phyloP scores from a whole-genome alignment of 2,329 filamentous ascomycete species.

The Neodidymelliopsis sp. region DNA sequence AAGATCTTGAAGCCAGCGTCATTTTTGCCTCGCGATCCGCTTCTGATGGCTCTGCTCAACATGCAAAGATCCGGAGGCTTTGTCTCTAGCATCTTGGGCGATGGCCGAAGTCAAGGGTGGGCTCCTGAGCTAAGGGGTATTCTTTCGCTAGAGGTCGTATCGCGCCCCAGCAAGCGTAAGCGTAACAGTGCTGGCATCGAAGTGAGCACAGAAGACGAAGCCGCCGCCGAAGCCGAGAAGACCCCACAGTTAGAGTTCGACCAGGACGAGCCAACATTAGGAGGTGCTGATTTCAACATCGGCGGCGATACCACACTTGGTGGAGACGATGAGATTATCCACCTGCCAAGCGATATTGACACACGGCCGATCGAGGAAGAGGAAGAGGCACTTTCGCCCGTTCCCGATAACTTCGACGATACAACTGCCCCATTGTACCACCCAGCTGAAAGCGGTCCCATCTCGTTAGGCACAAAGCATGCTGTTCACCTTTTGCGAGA shows the following conservation, averaged over 20 bases:
- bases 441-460: constrained; percentile 82
- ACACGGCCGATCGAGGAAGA: constrained; percentile 37
- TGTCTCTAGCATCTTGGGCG: constrained; percentile 84
- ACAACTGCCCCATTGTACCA: constrained; percentile 78
- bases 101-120: constrained; percentile 80
- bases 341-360: constrained; percentile 39
- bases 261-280: constrained; percentile 57
- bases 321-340: constrained; percentile 37
- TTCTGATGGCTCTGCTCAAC: constrained; percentile 85
- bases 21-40: constrained; percentile 86
- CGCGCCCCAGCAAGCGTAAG: constrained; percentile 85
- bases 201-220: constrained; percentile 71
- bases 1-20: constrained; percentile 83
- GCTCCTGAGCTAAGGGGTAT: constrained; percentile 93
- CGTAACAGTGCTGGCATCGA: constrained; percentile 84
- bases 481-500: constrained; percentile 94
- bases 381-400: constrained; percentile 45
- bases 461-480: constrained; percentile 91
- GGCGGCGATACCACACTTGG: constrained; percentile 42
- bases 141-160: constrained; percentile 83
- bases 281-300: constrained; percentile 54
- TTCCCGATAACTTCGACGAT: constrained; percentile 73
- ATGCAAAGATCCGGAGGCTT: constrained; percentile 93
- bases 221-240: constrained; percentile 61
- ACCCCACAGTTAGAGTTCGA: constrained; percentile 70